Evolutionary conservation across 768 basidiomycete genomes (phyloP).

Genomic region (Leccinum imitatum): DNA sequence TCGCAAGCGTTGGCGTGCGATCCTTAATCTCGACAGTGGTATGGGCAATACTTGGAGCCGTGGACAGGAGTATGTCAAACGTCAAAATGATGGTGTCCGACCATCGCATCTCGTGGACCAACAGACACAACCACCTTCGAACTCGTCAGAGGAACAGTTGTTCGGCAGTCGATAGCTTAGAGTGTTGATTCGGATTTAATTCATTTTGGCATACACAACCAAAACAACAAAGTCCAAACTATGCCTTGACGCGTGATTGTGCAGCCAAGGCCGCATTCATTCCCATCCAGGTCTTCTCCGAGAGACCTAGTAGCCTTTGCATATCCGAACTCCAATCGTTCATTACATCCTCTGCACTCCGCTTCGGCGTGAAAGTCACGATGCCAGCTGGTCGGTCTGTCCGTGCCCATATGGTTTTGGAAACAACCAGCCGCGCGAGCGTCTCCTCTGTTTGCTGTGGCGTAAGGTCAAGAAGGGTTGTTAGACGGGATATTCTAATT

Average conservation of each 20-base stretch:
- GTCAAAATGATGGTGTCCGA: constrained; percentile 70
- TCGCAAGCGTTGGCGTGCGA: constrained; percentile 76
- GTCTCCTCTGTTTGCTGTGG: constrained; percentile 82
- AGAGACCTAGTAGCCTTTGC: constrained; percentile 83
- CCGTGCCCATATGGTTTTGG: constrained; percentile 90
- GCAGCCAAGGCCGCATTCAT: constrained; percentile 90
- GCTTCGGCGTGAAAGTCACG: constrained; percentile 81
- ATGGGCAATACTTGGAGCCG: constrained; percentile 60
- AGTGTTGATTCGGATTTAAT: constrained; percentile 1
- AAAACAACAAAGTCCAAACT: constrained; percentile 20
- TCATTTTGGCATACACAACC: not conserved
- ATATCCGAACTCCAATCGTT: constrained; percentile 99
- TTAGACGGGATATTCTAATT: constrained; percentile 81
- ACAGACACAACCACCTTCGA: constrained; percentile 15
- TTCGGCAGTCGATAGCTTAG: constrained; percentile 19
- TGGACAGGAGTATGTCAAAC: constrained; percentile 66
- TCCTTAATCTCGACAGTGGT: constrained; percentile 45
- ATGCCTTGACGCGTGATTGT: constrained; percentile 59
- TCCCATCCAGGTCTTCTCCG: constrained; percentile 99
- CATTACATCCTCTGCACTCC: constrained; percentile 88
- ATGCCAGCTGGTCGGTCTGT: constrained; percentile 91
- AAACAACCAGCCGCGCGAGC: constrained; percentile 86
- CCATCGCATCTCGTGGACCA: constrained; percentile 64
- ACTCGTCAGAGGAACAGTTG: constrained; percentile 27
- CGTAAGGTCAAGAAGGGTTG: constrained; percentile 83